phyloP scores from a whole-genome alignment of 108 stramenopile species.

The Craspedostauros australis region DNA sequence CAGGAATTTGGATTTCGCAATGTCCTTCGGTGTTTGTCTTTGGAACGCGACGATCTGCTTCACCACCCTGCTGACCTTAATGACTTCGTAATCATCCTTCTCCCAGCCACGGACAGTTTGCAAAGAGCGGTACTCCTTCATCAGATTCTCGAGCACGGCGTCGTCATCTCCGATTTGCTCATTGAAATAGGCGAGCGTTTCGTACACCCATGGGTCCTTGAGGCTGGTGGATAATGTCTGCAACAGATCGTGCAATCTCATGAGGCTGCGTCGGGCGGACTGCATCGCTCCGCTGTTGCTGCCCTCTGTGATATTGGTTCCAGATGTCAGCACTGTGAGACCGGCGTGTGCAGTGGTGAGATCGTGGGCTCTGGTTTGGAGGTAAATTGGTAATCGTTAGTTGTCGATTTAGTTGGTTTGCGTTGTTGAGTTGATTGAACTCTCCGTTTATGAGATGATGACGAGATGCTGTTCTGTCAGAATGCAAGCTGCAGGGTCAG shows the following conservation, averaged over 20 bases:
- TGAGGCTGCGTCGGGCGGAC: slow-evolving; percentile 50
- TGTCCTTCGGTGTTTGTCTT: slow-evolving; percentile 32
- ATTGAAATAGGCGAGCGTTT: slow-evolving; percentile 53
- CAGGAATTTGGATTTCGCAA: slow-evolving; percentile 59
- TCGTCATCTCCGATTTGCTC: slow-evolving; percentile 52
- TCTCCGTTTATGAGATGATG: no score
- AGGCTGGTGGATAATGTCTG: slow-evolving; percentile 37
- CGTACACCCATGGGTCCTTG: slow-evolving; percentile 70
- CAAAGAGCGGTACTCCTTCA: slow-evolving; percentile 76
- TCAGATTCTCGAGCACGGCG: slow-evolving; percentile 57
- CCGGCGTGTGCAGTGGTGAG: no score
- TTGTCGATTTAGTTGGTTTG: no score
- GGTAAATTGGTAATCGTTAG: no score
- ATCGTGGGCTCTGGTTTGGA: no score
- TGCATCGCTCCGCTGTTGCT: slow-evolving; percentile 37
- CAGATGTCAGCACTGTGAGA: no score
- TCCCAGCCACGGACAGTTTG: slow-evolving; percentile 59
- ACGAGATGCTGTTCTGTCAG: no score
- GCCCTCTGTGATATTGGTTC: no score
- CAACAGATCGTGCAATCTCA: slow-evolving; percentile 56
- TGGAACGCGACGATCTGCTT: slow-evolving; percentile 53
- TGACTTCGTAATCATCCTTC: slow-evolving; percentile 41
- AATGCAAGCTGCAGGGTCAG: no score
- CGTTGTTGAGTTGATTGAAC: no score
- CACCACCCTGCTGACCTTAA: slow-evolving; percentile 41